These are phyloP conservation scores for Vitellaria paradoxa DNA, from an alignment of 179 eudicot species.

Conservation along the genomic window DNA sequence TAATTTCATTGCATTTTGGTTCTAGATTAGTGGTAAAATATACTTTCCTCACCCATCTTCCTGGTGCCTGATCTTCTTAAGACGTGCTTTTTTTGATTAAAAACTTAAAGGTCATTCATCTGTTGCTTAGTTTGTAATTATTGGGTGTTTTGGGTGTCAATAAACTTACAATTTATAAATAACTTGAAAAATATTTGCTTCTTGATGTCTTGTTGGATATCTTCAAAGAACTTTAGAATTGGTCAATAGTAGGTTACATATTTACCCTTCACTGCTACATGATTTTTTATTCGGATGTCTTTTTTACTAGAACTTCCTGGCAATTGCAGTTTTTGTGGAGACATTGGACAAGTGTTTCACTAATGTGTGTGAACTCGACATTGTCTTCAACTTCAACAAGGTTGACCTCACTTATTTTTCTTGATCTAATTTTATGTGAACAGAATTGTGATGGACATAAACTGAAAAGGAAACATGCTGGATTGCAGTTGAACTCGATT, in stretches of 20 bases:
- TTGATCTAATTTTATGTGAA: conserved; percentile 3
- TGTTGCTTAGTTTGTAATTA: neutral
- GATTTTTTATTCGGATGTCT: conserved; percentile 6
- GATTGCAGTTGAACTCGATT: neutral
- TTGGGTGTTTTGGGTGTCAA: neutral
- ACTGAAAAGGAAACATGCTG: neutral
- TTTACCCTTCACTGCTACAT: neutral
- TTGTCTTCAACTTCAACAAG: conserved; percentile 85
- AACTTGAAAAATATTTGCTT: neutral
- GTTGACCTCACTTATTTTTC: conserved; percentile 23
- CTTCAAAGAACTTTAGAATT: neutral
- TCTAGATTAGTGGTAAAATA: neutral
- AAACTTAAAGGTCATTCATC: neutral
- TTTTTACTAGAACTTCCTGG: neutral
- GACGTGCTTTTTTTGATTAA: neutral
- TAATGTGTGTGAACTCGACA: conserved; percentile 90
- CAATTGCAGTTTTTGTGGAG: conserved; percentile 81
- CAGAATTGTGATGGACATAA: neutral
- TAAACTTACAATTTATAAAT: neutral
- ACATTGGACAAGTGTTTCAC: conserved; percentile 91
- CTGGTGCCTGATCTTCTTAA: neutral
- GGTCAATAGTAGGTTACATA: too few relatives aligned
- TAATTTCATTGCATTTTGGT: neutral
- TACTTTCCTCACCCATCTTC: neutral
- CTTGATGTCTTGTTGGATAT: conserved; percentile 1